Percentiles rank a stretch among this genome's conserved stretches.
Evolutionary conservation across 768 basidiomycete species (phyloP).

Genomic region (Artomyces pyxidatus): DNA sequence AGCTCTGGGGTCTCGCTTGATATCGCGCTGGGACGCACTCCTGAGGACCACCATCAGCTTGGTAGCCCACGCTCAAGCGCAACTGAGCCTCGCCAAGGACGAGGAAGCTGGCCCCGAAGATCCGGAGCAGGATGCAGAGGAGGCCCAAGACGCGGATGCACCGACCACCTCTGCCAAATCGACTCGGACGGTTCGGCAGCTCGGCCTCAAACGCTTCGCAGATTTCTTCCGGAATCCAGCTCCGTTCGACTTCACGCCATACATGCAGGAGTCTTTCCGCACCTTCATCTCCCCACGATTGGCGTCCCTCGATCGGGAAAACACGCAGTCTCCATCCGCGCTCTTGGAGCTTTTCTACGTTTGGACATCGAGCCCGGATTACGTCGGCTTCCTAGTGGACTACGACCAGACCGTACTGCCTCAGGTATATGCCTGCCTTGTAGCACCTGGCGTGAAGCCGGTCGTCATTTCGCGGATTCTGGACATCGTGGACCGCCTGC

Average conservation of each 20-base stretch:
- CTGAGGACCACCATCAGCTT: conserved; percentile 63
- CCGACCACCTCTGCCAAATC: conserved; percentile 8
- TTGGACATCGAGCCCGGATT: conserved; percentile 58
- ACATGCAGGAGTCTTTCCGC: conserved; percentile 56
- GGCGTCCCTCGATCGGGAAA: conserved; percentile 65
- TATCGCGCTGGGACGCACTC: conserved; percentile 65
- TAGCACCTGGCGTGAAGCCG: conserved; percentile 81
- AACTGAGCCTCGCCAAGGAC: conserved; percentile 32
- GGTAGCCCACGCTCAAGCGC: conserved; percentile 53
- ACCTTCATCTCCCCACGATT: conserved; percentile 81
- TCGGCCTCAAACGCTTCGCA: conserved; percentile 77
- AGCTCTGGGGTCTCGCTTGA: conserved; percentile 68
- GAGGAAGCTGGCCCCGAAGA: conserved; percentile 23
- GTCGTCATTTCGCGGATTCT: conserved; percentile 72
- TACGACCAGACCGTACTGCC: conserved; percentile 64
- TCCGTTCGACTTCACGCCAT: conserved; percentile 67
- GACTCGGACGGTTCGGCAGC: conserved; percentile 62
- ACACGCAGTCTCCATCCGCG: conserved; percentile 85
- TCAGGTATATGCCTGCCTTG: conserved; percentile 74
- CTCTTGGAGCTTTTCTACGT: conserved; percentile 77
- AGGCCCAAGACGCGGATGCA: conserved; percentile 26
- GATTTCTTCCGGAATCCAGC: conserved; percentile 80
- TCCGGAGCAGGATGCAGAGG: conserved; percentile 23
- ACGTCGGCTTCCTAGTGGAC: conserved; percentile 56
- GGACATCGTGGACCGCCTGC: conserved; percentile 73